Percentiles rank a stretch among this genome's conserved stretches.
These are phyloP conservation scores for Eragrostis nindensis DNA, from an alignment of 176 grass and related monocot species.

Conservation along the genomic window DNA sequence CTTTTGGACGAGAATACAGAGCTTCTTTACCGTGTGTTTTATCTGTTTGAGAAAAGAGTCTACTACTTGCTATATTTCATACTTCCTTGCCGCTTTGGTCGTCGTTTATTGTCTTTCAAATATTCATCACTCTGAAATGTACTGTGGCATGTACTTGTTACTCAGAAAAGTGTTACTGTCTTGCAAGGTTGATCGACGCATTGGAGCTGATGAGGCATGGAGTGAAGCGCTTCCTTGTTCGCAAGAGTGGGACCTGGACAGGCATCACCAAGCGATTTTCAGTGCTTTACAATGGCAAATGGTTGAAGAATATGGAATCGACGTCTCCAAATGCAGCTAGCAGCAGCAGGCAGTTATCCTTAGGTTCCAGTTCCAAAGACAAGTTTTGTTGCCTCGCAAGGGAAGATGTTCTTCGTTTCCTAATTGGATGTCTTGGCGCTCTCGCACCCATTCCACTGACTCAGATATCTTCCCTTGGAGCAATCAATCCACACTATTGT, in stretches of 20 bases:
- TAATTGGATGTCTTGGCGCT: conserved; percentile 92
- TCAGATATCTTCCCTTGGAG: conserved; percentile 77
- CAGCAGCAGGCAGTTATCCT: conserved; percentile 40
- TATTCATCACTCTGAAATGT: neutral
- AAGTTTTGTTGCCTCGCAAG: conserved; percentile 89
- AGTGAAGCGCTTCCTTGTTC: conserved; percentile 84
- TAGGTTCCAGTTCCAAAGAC: conserved; percentile 33
- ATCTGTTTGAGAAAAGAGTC: neutral
- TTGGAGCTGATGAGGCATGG: conserved; percentile 95
- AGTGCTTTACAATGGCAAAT: conserved; percentile 80
- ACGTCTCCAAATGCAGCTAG: conserved; percentile 50
- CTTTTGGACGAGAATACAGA: neutral
- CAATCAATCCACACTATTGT: conserved; percentile 62
- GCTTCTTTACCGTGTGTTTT: neutral
- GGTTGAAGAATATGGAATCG: conserved; percentile 69
- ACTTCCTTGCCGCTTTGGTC: neutral
- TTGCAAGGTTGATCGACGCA: conserved; percentile 85
- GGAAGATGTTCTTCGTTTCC: conserved; percentile 87
- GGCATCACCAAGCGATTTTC: conserved; percentile 93
- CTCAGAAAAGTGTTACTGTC: conserved; percentile 14
- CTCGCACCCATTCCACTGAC: conserved; percentile 82
- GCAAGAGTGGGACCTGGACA: conserved; percentile 77
- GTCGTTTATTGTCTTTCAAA: conserved; percentile 5
- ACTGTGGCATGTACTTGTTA: neutral
- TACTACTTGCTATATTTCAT: neutral